Percentiles rank a stretch among this genome's conserved stretches.
Evolutionary conservation across 495 filamentous ascomycete species (phyloP).

Genomic region (Letharia lupina): DNA sequence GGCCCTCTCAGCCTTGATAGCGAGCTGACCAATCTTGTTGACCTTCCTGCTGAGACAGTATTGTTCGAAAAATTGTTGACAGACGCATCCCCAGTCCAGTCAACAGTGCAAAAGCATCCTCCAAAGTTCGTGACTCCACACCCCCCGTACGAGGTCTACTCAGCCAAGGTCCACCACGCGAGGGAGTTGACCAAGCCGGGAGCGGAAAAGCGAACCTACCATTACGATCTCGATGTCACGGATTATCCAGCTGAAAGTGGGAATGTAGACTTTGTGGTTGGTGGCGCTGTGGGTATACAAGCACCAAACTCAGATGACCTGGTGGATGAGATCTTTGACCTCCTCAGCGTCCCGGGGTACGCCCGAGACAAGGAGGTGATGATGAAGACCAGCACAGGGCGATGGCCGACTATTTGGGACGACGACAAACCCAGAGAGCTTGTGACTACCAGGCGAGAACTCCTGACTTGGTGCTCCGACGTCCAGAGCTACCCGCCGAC

Average conservation of each 20-base stretch:
- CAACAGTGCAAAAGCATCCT: conserved; percentile 44
- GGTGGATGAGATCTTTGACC: conserved; percentile 76
- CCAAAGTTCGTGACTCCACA: conserved; percentile 92
- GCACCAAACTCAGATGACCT: conserved; percentile 72
- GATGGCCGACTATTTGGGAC: conserved; percentile 98
- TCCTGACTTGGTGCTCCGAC: conserved; percentile 92
- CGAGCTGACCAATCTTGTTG: conserved; percentile 57
- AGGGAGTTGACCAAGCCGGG: conserved; percentile 82
- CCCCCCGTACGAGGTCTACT: conserved; percentile 81
- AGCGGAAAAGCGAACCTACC: conserved; percentile 93
- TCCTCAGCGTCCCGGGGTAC: conserved; percentile 64
- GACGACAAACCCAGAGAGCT: conserved; percentile 78
- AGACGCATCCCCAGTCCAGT: conserved; percentile 14
- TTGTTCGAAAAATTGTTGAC: conserved; percentile 49
- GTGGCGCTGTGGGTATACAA: conserved; percentile 86
- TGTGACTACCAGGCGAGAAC: conserved; percentile 77
- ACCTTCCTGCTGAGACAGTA: conserved; percentile 65
- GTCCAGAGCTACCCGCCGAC: conserved; percentile 87
- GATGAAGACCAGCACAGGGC: conserved; percentile 66
- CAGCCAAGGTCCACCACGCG: conserved; percentile 69
- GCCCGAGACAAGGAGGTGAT: conserved; percentile 74
- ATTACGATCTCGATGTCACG: conserved; percentile 94
- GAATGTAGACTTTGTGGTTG: conserved; percentile 87
- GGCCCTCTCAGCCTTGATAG: conserved; percentile 60
- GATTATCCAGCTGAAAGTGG: conserved; percentile 81